phyloP scores from a whole-genome alignment of 495 filamentous ascomycete species.

The Penicillium soppii region DNA sequence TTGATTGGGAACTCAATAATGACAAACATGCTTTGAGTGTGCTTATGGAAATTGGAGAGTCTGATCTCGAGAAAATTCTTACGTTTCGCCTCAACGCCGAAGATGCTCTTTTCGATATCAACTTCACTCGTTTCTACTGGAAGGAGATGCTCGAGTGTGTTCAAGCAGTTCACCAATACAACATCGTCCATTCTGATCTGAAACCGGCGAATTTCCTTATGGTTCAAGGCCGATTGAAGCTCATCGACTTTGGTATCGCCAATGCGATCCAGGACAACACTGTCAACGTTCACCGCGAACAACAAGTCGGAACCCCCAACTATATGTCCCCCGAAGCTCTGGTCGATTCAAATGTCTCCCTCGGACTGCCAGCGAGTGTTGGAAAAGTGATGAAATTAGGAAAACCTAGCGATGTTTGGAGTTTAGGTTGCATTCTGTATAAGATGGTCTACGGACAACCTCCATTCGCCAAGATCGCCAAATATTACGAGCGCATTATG shows the following conservation, averaged over 20 bases:
- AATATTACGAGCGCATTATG: constrained; percentile 69
- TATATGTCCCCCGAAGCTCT: constrained; percentile 98
- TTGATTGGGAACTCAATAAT: constrained; percentile 90
- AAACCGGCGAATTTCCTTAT: constrained; percentile 95
- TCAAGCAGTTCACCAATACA: constrained; percentile 77
- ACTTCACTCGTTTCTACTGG: constrained; percentile 96
- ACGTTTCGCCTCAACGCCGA: constrained; percentile 69
- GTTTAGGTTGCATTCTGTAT: constrained; percentile 91
- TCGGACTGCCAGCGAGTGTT: constrained; percentile 53
- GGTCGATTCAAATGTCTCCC: constrained; percentile 76
- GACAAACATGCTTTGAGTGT: constrained; percentile 84
- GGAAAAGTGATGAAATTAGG: constrained; percentile 91
- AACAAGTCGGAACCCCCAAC: constrained; percentile 92
- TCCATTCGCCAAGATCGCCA: constrained; percentile 87
- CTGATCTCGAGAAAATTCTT: constrained; percentile 88
- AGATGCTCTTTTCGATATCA: constrained; percentile 74
- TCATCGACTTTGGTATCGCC: constrained; percentile 96
- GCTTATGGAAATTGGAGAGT: constrained; percentile 97
- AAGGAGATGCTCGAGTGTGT: constrained; percentile 98
- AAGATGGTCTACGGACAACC: constrained; percentile 95
- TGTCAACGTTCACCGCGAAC: constrained; percentile 94
- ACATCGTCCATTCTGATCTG: constrained; percentile 94
- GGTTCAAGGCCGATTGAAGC: constrained; percentile 78
- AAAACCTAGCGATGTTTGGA: constrained; percentile 95
- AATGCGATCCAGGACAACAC: constrained; percentile 97